These are phyloP conservation scores for Lactuca saligna DNA, from an alignment of 129 eudicot genomes.

Conservation along the genomic window DNA sequence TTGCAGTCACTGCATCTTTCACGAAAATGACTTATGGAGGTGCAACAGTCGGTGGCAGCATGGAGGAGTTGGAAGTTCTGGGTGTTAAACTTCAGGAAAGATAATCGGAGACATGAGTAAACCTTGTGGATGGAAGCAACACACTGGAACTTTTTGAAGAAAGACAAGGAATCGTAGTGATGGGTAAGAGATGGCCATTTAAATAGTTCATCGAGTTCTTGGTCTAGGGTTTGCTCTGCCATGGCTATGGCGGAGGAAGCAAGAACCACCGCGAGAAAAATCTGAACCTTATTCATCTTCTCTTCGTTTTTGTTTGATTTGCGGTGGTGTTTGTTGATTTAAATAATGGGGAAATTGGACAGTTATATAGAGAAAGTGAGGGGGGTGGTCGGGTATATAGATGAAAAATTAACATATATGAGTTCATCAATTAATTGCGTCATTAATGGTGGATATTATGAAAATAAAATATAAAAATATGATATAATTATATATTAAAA, in stretches of 20 bases:
- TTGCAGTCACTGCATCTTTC: conserved; percentile 1
- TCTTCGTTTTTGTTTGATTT: background rate
- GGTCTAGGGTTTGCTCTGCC: background rate
- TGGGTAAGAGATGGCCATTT: conserved; percentile 20
- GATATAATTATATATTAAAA: too few relatives aligned
- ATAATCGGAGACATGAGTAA: conserved; percentile 26
- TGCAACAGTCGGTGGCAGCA: conserved; percentile 18
- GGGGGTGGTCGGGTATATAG: background rate
- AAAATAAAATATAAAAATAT: too few relatives aligned
- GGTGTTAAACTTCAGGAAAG: conserved; percentile 4
- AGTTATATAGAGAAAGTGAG: background rate
- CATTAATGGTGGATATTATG: background rate
- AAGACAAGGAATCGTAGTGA: background rate
- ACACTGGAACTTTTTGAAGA: conserved; percentile 9
- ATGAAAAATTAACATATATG: background rate
- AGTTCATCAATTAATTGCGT: background rate
- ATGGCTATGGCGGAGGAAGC: conserved; percentile 17
- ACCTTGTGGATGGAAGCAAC: conserved; percentile 20
- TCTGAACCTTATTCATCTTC: background rate
- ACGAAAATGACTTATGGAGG: conserved; percentile 10
- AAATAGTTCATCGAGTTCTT: background rate
- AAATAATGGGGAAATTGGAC: background rate
- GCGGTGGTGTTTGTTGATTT: background rate
- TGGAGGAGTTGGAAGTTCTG: conserved; percentile 11
- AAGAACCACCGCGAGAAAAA: conserved; percentile 5